phyloP scores from a whole-genome alignment of 1,139 yeast genomes.

The Saccharomycopsis hybrid region DNA sequence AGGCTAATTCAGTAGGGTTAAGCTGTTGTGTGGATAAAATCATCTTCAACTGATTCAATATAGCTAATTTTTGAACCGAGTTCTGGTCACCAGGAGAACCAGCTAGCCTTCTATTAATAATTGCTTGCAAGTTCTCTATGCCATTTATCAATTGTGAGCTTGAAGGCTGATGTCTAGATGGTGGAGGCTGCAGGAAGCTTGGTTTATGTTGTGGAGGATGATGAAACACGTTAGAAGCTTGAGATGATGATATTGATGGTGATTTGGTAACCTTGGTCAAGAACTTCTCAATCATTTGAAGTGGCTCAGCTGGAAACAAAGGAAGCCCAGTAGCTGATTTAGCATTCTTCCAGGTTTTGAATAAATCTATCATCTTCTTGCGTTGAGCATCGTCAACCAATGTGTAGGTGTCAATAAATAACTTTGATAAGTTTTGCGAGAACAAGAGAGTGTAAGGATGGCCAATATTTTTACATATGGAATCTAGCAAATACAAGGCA shows the following conservation, averaged over 20 bases:
- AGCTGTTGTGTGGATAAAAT: slow-evolving; percentile 25
- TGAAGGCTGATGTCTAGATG: neutral
- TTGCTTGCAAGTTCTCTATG: slow-evolving; percentile 35
- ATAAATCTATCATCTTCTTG: slow-evolving; percentile 65
- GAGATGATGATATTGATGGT: neutral
- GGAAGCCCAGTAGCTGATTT: slow-evolving; percentile 58
- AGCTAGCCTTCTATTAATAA: slow-evolving; percentile 34
- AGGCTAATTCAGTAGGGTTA: slow-evolving; percentile 4
- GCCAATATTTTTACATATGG: slow-evolving; percentile 89
- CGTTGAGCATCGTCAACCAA: slow-evolving; percentile 72
- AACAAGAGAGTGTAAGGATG: slow-evolving; percentile 76
- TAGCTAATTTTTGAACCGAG: slow-evolving; percentile 31
- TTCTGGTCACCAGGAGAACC: slow-evolving; percentile 35
- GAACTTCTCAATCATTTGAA: slow-evolving; percentile 69
- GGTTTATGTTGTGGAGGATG: slow-evolving; percentile 5
- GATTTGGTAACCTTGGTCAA: slow-evolving; percentile 46
- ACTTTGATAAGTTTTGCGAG: slow-evolving; percentile 55
- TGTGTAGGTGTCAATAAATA: slow-evolving; percentile 73
- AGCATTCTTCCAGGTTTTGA: slow-evolving; percentile 79
- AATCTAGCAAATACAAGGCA: slow-evolving; percentile 78
- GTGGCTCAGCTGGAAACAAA: slow-evolving; percentile 64
- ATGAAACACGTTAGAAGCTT: neutral
- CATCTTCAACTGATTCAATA: slow-evolving; percentile 29
- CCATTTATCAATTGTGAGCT: slow-evolving; percentile 27
- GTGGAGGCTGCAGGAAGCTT: slow-evolving; percentile 7